phyloP scores from a whole-genome alignment of 2,329 filamentous ascomycete genomes.

The Penicillium sp. region DNA sequence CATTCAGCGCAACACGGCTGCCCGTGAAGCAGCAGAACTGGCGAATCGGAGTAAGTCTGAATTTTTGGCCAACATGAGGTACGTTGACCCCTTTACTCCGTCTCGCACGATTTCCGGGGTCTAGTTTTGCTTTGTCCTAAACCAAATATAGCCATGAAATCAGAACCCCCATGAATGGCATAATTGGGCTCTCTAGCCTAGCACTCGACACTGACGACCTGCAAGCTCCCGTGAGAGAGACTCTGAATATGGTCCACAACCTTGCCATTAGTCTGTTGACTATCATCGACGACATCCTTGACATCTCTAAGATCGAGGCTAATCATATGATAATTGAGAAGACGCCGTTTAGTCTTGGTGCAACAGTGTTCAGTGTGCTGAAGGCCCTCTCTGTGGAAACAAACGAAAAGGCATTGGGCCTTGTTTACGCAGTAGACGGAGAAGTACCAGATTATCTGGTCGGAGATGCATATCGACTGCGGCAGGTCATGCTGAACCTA shows the following conservation, averaged over 20 bases:
- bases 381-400: conserved; percentile 91
- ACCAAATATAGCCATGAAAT: conserved; percentile 69
- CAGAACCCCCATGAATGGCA: conserved; percentile 91
- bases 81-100: not conserved
- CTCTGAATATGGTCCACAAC: conserved; percentile 95
- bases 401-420: conserved; percentile 87
- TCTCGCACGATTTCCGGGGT: not conserved
- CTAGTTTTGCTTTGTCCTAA: not conserved
- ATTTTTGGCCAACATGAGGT: conserved; percentile 89
- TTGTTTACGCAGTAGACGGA: conserved; percentile 86
- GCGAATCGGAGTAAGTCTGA: conserved; percentile 97
- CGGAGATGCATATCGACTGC: conserved; percentile 86
- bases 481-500: conserved; percentile 91
- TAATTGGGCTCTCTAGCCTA: conserved; percentile 92
- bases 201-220: conserved; percentile 89
- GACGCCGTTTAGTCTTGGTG: conserved; percentile 86
- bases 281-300: conserved; percentile 77
- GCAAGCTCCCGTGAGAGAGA: conserved; percentile 88
- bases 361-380: conserved; percentile 92
- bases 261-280: conserved; percentile 89
- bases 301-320: conserved; percentile 74
- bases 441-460: conserved; percentile 89
- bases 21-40: conserved; percentile 86
- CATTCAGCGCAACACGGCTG: conserved; percentile 90
- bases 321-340: conserved; percentile 96